Base-by-base conservation (phyloP, 345 rosid genomes). In the Corchorus capsularis region DNA sequence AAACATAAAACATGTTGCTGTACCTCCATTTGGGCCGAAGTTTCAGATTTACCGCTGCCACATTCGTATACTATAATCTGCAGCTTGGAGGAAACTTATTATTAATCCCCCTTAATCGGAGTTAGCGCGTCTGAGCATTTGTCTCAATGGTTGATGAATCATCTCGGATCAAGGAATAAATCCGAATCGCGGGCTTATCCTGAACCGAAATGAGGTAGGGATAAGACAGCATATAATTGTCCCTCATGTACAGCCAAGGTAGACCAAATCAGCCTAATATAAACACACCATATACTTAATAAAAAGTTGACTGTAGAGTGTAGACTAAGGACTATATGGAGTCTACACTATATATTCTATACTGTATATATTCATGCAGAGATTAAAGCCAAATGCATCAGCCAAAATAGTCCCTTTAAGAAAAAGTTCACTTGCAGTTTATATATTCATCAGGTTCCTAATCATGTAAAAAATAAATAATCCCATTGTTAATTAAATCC, bases 371-470 rank as follows among this genome's bases (percentile, higher is more conserved):
- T 73, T 79, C 80, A 52, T 73, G 50, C 20, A 54, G 6, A 16
- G 67, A 3, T 7, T 34, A 68, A 50, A 34, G 61, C 66, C 80
- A 61, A 13, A 52, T 35, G 32, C 34, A 73, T 67, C 61, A 6
- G 78, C 83, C 80, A 77, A 77, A 73, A 43, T 5, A 4, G 60
- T 5, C 43, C 37, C 39, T 77, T 71, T 64, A 69, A 60, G 60
- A 56, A 73, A 50, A 37, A 37, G 64, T 69, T 22, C 63, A 56
- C 63, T 71, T 55, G 64, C 50, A 55, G 35, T 14, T 45, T 47
- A 17, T 71, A 39, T n/a, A 71, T 54, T 43, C 46, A 39, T 69
- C 72, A 49, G 20, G 45, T 69, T 50, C 59, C 72, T 50, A 9
- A 16, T 16, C 72, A 69, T 32, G 37, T 50, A 59, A 22, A 20